These are phyloP conservation scores for Athelia psychrophila DNA, from an alignment of 1,284 basidiomycete species.

Conservation along the genomic window DNA sequence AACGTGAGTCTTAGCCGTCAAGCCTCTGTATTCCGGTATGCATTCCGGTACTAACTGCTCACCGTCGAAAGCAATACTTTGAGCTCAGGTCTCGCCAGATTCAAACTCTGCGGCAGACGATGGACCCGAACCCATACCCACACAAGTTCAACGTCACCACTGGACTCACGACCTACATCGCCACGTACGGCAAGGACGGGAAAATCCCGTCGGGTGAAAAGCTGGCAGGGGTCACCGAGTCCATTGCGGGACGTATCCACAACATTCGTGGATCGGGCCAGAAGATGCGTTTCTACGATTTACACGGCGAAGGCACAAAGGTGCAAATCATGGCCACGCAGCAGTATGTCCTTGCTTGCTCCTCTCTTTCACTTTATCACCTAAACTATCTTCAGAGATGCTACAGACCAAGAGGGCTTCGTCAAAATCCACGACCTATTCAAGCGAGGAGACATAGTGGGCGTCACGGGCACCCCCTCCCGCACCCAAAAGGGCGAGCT, in stretches of 20 bases:
- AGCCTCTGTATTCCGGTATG: too few relatives aligned
- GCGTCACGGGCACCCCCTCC: conserved; percentile 85
- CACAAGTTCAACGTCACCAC: conserved; percentile 96
- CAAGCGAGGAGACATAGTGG: conserved; percentile 95
- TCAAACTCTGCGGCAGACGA: conserved; percentile 81
- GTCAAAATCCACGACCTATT: conserved; percentile 80
- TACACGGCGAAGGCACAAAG: conserved; percentile 91
- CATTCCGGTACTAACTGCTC: not conserved
- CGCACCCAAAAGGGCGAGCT: conserved; percentile 97
- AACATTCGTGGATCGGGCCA: conserved; percentile 83
- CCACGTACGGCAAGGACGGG: conserved; percentile 73
- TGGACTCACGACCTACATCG: conserved; percentile 80
- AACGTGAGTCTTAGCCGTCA: conserved; percentile 55
- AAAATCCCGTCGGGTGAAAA: conserved; percentile 64
- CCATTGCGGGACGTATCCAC: conserved; percentile 88
- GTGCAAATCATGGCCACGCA: conserved; percentile 94
- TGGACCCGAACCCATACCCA: conserved; percentile 92
- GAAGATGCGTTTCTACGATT: conserved; percentile 94
- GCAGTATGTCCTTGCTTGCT: conserved; percentile 53
- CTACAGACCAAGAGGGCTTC: conserved; percentile 70
- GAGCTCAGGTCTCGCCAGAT: conserved; percentile 91
- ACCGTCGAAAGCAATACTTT: conserved; percentile 86
- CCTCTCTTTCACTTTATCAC: not conserved
- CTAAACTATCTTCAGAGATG: conserved; percentile 49
- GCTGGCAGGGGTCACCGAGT: conserved; percentile 49